Base-by-base conservation (phyloP, 2,329 filamentous ascomycete genomes). In the Scorias spongiosa region DNA sequence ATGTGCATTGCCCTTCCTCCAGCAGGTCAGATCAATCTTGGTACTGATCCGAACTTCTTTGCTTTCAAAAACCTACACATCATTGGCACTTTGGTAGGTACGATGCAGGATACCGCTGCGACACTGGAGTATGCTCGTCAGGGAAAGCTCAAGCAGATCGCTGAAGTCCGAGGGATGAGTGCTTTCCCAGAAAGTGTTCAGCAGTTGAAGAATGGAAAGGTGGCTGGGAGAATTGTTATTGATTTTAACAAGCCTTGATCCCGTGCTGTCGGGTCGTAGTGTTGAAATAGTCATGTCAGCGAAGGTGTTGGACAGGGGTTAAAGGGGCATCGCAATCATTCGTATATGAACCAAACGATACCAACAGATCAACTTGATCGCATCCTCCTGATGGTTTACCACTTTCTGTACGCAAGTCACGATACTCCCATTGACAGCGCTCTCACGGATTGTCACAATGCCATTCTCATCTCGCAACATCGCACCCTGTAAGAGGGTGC, bases 171-270 rank as follows among this genome's bases (percentile, higher is more conserved):
- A 44, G 62, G 63, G 0, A 53, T 74, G 48, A 66, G 65, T 29
- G 50, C 63, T 36, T 63, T 74, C 39, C 58, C 71, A 12, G 70
- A 75, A 49, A 69, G 66, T 14, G 68, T 75, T 17, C 63, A 72
- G 51, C 67, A 68, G 50, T 52, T 75, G 49, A 61, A 61, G 43
- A 61, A 59, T 34, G 71, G 70, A 1, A 62, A 75, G 50, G 64
- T 75, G 39, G 68, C 70, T 7, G 72, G 72, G 1, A 57, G 71
- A 14, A 66, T 71, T 38, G 71, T 75, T 10, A 63, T 75, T 15
- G 68, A 74, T 51, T 75, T 75, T 49, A 71, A 74, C 48, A 60
- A 55, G 50, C 20, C 20, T 26, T 26, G 20, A 26, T 26, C 7
- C 20, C 20, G 20, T 26, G 20, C 20, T 26, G 20, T 26, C 20